Evolutionary conservation across 139 green algal genomes (phyloP), one percentile per base, ranked within the genome.

Genomic region (Ostreobium quekettii): DNA sequence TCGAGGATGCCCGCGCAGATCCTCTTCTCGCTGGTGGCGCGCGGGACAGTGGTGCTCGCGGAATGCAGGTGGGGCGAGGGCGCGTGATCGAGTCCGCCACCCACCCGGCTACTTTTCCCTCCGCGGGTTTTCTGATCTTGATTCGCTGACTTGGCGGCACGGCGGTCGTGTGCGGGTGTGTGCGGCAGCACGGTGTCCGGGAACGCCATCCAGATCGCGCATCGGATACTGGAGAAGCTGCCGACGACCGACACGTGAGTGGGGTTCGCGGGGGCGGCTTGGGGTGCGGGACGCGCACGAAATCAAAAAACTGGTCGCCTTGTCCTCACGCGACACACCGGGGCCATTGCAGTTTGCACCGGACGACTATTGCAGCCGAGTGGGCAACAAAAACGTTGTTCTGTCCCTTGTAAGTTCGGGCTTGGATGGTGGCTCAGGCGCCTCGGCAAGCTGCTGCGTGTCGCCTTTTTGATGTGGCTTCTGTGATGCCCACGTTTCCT

Each of bases 201-300:
- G 31, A 96, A 96, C 75, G 84, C 77, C 4, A 77, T 78, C 36
- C 58, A 86, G 2, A 78, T 96, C 0, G 90, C 90, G 0, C 59
- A 89, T 31, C 67, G 85, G 0, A 90, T 97, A 24, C 68, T 96
- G 48, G 87, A 95, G 36, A 90, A 90, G 66, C 68, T 92, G 36
- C 70, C 75, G 1, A 31, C 48, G 2, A 70, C 79, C 4, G 83
- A 95, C 60, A 91, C 69, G 77, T 85, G 47, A 75, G 83, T 71
- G 22, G 24, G 2, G 2, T 24, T 29, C 22, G 63, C 71, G 38
- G 48, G 29, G 33, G 33, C 60, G 47, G 60, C 11, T 35, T 26
- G 7, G 28, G 15, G 31, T 31, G 5, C 36, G 48, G 33, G 35
- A 19, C 31, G 59, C 24, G 1, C 19, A 60, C 29, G 22, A 4